phyloP scores from a whole-genome alignment of 2,329 filamentous ascomycete species.

The Metarhizium guizhouense region DNA sequence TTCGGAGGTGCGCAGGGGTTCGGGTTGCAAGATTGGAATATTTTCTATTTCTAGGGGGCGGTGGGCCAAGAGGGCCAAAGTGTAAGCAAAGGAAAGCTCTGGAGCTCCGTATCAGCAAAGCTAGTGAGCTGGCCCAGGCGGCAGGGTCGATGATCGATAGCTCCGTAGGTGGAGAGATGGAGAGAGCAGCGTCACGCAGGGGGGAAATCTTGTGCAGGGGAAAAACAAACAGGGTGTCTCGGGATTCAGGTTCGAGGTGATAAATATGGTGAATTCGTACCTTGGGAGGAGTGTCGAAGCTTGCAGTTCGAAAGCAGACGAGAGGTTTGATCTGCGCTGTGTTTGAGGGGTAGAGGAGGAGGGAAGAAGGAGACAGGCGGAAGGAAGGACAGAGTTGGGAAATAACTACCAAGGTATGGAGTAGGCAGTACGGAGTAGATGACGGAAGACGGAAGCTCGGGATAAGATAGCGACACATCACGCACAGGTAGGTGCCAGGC shows the following conservation, averaged over 20 bases:
- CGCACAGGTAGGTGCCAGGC: not conserved
- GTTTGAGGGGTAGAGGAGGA: conserved; percentile 2
- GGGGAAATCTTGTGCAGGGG: conserved; percentile 5
- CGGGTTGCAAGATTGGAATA: conserved; percentile 5
- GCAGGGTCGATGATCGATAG: not conserved
- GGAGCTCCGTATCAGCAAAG: conserved; percentile 3
- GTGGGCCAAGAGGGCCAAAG: conserved; percentile 3
- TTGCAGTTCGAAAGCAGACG: not conserved
- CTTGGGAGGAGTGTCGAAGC: not conserved
- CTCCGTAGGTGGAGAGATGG: conserved; percentile 2
- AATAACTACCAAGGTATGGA: not conserved
- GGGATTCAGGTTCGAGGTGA: conserved; percentile 2
- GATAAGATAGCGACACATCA: not conserved
- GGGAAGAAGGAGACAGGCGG: conserved; percentile 1
- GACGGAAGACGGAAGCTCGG: conserved; percentile 5
- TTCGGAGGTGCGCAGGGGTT: conserved; percentile 2
- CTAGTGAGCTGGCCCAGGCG: not conserved
- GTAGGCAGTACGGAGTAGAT: not conserved
- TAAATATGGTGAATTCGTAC: conserved; percentile 4
- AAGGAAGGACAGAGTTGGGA: conserved; percentile 1
- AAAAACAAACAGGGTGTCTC: conserved; percentile 7
- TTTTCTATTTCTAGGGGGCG: conserved; percentile 7
- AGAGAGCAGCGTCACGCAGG: not conserved
- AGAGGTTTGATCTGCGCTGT: not conserved
- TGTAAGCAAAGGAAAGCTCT: conserved; percentile 3